Evolutionary conservation across 169 alveolate species (phyloP), one percentile per base, ranked within the genome.

Genomic region (Toxoplasma gondii): DNA sequence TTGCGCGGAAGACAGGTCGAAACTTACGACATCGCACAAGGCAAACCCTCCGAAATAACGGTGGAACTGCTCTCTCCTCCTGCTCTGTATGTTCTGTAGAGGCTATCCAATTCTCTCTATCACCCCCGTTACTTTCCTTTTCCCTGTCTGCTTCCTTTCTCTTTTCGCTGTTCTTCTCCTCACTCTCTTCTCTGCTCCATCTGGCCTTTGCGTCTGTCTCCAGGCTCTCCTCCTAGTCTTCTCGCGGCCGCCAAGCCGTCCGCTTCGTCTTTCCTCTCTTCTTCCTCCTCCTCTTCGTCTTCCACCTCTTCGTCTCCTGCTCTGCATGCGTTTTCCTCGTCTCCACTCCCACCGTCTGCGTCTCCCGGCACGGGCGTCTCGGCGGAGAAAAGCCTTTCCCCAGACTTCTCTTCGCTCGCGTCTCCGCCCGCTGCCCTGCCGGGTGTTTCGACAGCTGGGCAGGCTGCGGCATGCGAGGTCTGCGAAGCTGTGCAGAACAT

Each of bases 271-370:
- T 19, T 12, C 4, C n/a, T 38, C 45, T 78, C 86, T 9, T 78
- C 86, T 78, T 16, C 86, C 22, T 78, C 45, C 10, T 45, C 10
- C n/a, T 12, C 16, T 78, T 12, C 39, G 78, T 27, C 78, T 64
- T 64, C 78, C 78, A 22, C 78, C 27, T 64, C 78, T 64, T 64
- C 78, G 17, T 64, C 78, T 64, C 78, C 78, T 64, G 78, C 78
- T 64, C 78, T 27, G 17, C 78, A 17, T n/a, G n/a, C n/a, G n/a
- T n/a, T n/a, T 7, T 64, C 74, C 9, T 64, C n/a, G 74, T 16
- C 74, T 64, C 34, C 74, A 4, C 74, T 27, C n/a, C 29, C 74
- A 31, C 24, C 74, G 34, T 1, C 74, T 1, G 74, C 22, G 22
- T 49, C 58, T 12, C 12, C 58, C 4, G 58, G 58, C 12, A 4